Base-by-base conservation (phyloP, 306 rosid genomes). In the Vigna nakashimae region DNA sequence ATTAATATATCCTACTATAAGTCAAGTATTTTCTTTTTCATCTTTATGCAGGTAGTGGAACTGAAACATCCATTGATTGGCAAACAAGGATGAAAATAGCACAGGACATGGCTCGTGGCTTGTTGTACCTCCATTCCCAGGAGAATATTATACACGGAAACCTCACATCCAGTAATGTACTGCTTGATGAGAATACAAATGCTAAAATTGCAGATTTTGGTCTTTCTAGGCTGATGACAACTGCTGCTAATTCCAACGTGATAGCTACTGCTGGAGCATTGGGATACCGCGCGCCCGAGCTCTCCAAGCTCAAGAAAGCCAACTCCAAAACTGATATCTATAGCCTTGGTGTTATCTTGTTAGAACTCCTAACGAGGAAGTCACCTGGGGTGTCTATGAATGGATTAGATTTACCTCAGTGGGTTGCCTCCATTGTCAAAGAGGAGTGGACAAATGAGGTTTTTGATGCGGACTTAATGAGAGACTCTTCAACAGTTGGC, bases 391-490 rank as follows among this genome's bases (percentile, higher is more conserved):
- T 90, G 80, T 79, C 91, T 12, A 76, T 79, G 86, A 85, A 90
- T 46, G 95, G 94, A 22, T 43, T 84, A 46, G 90, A 90, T 75
- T 84, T 92, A 48, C 97, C 97, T 34, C 91, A 84, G 65, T 92
- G 97, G 97, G 93, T 90, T 62, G 97, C 97, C 9, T 90, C 97
- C 24, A 86, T 85, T 38, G 97, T 92, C 18, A 92, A 92, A 78
- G 95, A 88, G 81, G 95, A 90, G 85, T 88, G 95, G 95, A 92
- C 93, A 2, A 90, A 88, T 58, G 93, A 92, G 83, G 95, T 90
- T 11, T 92, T 92, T 24, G 95, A 92, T 60, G 72, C 86, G 38
- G 97, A 90, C 71, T 78, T 92, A 82, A 90, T 88, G 95, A 90
- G 88, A 85, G 91, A 90, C 51, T 82, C 88, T 1, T 74, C 90